These are phyloP conservation scores for Leishmania gerbilli DNA, from an alignment of 208 protist species.

Conservation along the genomic window DNA sequence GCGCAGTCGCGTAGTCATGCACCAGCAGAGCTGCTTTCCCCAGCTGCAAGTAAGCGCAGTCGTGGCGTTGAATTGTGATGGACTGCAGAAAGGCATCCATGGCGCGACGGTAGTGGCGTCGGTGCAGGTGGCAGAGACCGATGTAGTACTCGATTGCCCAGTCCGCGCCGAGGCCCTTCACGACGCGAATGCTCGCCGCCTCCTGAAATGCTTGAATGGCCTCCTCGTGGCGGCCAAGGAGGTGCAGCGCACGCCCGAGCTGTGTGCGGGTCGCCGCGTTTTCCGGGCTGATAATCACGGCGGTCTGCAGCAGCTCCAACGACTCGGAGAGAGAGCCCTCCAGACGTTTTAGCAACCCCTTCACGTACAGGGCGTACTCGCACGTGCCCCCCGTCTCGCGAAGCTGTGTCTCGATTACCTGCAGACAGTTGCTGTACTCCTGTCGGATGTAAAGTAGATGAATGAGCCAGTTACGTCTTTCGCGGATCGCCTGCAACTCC, in stretches of 20 bases:
- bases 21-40: constrained; percentile 78
- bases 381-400: constrained; percentile 75
- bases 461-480: constrained; percentile 94
- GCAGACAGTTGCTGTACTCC: constrained; percentile 87
- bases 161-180: constrained; percentile 59
- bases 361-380: constrained; percentile 93
- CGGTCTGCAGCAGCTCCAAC: constrained; percentile 92
- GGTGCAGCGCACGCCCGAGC: constrained; percentile 86
- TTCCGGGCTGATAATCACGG: constrained; percentile 88
- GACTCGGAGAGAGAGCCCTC: constrained; percentile 95
- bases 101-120: constrained; percentile 73
- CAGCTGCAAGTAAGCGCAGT: constrained; percentile 92
- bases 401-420: constrained; percentile 90
- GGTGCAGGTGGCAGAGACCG: constrained; percentile 90
- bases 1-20: constrained; percentile 64
- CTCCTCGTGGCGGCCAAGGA: constrained; percentile 92
- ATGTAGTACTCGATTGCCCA: constrained; percentile 94
- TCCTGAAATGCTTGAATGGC: constrained; percentile 92
- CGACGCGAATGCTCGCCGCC: constrained; percentile 54
- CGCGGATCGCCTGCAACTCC: constrained; percentile 53
- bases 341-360: constrained; percentile 91
- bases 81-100: constrained; percentile 84
- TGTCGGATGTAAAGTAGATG: constrained; percentile 92
- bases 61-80: constrained; percentile 87
- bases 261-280: constrained; percentile 93